Evolutionary conservation across 345 rosid species (phyloP).

Genomic region (Citrus sp.): DNA sequence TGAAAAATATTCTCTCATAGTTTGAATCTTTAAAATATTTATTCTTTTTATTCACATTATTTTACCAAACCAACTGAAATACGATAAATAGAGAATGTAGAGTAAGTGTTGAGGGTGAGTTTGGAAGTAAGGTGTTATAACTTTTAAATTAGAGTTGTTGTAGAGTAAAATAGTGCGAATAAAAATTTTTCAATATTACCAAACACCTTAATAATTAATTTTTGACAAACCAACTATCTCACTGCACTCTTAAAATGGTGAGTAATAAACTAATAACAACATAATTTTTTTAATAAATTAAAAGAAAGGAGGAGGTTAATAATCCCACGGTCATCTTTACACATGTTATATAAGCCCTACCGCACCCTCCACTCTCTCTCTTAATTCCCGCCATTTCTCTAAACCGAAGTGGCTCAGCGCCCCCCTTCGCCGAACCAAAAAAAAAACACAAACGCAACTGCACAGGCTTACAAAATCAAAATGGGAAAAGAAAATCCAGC

Average conservation of each 20-base stretch:
- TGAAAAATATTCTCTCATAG: no score
- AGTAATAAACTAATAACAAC: no score
- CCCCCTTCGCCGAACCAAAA: background rate
- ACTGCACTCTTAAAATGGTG: accelerated
- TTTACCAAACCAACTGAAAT: no score
- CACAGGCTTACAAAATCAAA: background rate
- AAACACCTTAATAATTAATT: no score
- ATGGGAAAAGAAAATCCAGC: slow-evolving; percentile 39
- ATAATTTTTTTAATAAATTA: no score
- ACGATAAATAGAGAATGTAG: accelerated
- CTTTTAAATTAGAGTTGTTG: accelerated
- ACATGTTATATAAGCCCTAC: no score
- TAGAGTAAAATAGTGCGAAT: no score
- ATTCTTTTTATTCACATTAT: no score
- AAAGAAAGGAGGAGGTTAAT: no score
- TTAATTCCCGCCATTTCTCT: slow-evolving; percentile 18
- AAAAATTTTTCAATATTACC: no score
- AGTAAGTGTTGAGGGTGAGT: accelerated
- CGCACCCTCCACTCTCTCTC: background rate
- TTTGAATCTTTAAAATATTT: no score
- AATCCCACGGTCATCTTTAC: no score
- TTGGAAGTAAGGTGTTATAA: accelerated
- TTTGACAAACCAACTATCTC: accelerated
- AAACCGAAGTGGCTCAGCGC: background rate
- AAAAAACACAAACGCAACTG: background rate